These are phyloP conservation scores for Stephania yunnanensis DNA, from an alignment of 164 flowering plant species.

Conservation along the genomic window DNA sequence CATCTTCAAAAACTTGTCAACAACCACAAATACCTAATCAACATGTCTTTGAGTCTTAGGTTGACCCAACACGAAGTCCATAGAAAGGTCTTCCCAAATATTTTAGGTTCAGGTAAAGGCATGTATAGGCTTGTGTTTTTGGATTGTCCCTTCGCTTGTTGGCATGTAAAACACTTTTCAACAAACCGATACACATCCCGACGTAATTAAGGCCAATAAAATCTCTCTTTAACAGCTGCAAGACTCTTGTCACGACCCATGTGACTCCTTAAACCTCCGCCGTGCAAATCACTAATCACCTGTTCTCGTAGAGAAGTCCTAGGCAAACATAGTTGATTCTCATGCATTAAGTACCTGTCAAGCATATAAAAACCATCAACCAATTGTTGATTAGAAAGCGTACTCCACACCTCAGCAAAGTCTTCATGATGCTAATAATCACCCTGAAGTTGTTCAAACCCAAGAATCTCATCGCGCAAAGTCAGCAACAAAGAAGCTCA, in stretches of 20 bases:
- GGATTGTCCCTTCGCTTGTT: no score
- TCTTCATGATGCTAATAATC: conserved; percentile 5
- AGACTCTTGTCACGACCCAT: not conserved
- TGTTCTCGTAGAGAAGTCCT: not conserved
- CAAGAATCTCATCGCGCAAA: not conserved
- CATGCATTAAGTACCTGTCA: conserved; percentile 1
- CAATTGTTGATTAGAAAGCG: no score
- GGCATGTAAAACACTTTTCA: no score
- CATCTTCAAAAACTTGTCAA: no score
- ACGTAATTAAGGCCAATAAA: not conserved
- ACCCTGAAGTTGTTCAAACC: conserved; percentile 10
- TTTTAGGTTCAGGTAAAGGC: no score
- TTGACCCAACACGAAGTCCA: no score
- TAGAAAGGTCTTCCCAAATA: no score
- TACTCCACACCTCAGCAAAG: conserved; percentile 2
- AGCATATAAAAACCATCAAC: no score
- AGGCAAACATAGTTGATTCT: not conserved
- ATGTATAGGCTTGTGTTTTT: no score
- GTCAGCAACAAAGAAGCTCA: not conserved
- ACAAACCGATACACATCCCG: no score
- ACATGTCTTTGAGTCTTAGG: no score
- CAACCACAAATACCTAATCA: no score
- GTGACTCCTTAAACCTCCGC: not conserved
- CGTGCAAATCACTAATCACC: not conserved
- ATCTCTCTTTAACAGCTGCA: not conserved